These are phyloP conservation scores for Cryphonectria carpinicola DNA, from an alignment of 2,329 filamentous ascomycete species.

Conservation along the genomic window DNA sequence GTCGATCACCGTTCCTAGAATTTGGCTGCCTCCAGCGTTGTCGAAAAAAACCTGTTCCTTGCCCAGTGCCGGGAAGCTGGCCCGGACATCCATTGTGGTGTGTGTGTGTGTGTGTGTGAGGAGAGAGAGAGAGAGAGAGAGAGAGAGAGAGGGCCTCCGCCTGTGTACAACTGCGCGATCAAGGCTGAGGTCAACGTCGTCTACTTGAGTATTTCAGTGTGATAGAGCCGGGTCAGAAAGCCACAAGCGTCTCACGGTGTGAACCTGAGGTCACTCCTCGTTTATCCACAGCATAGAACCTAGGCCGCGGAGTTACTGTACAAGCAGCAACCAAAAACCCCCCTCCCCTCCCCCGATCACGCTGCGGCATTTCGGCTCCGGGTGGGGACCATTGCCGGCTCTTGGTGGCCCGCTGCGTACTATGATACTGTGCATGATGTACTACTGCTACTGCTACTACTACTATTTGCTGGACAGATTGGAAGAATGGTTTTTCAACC, in stretches of 20 bases:
- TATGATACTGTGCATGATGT: not conserved
- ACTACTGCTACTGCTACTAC: not conserved
- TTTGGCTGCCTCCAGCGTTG: constrained; percentile 78
- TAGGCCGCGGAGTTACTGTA: not conserved
- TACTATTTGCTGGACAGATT: too few species aligned
- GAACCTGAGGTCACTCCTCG: not conserved
- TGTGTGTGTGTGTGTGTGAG: not conserved
- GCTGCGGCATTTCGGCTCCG: constrained; percentile 5
- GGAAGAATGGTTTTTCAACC: not conserved
- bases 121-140: not conserved
- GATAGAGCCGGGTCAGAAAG: not conserved
- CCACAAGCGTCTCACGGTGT: not conserved
- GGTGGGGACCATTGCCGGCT: constrained; percentile 4
- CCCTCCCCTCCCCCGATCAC: not conserved
- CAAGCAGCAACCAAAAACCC: not conserved
- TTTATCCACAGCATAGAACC: not conserved
- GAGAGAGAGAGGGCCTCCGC: not conserved
- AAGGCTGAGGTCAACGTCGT: not conserved
- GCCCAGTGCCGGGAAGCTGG: constrained; percentile 69
- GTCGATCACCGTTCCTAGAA: constrained; percentile 67
- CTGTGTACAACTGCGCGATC: not conserved
- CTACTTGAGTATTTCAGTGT: not conserved
- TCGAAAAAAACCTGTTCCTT: constrained; percentile 73
- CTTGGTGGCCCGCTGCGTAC: not conserved
- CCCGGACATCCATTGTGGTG: constrained; percentile 55